phyloP scores from a whole-genome alignment of 2,329 filamentous ascomycete genomes.

The Rhynchosporium agropyri region DNA sequence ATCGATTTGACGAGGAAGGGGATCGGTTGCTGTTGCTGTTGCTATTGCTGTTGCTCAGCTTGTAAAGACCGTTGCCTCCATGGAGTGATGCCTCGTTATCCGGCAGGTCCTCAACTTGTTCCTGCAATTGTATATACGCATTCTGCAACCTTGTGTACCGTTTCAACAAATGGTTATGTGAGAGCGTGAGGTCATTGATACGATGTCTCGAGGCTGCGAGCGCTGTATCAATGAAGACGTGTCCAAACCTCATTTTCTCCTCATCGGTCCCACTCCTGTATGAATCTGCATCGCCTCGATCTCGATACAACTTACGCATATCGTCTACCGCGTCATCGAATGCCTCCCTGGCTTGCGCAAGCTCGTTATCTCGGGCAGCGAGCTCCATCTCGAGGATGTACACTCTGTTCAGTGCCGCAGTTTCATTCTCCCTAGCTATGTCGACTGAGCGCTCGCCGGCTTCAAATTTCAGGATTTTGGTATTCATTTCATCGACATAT shows the following conservation, averaged over 20 bases:
- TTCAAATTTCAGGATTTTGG: slow-evolving; percentile 64
- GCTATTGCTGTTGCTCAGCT: not conserved
- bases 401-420: slow-evolving; percentile 60
- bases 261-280: slow-evolving; percentile 16
- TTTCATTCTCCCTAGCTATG: slow-evolving; percentile 58
- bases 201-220: slow-evolving; percentile 40
- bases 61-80: slow-evolving; percentile 7
- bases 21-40: too few species aligned
- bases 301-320: slow-evolving; percentile 33
- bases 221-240: slow-evolving; percentile 31
- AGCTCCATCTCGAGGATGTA: slow-evolving; percentile 63
- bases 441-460: slow-evolving; percentile 64
- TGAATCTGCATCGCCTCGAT: slow-evolving; percentile 38
- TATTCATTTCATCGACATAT: slow-evolving; percentile 62
- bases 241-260: slow-evolving; percentile 18
- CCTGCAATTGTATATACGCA: slow-evolving; percentile 43
- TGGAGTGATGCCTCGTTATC: slow-evolving; percentile 15
- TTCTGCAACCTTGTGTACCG: slow-evolving; percentile 54
- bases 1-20: not conserved
- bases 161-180: slow-evolving; percentile 53
- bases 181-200: slow-evolving; percentile 53
- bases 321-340: slow-evolving; percentile 53
- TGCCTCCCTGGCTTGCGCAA: slow-evolving; percentile 45
- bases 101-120: slow-evolving; percentile 40
- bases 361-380: slow-evolving; percentile 52